A percentile compares a stretch with the other conserved stretches of the same genome.
These are phyloP conservation scores for Athelia sp. DNA, from an alignment of 1,284 basidiomycete genomes.

Conservation along the genomic window DNA sequence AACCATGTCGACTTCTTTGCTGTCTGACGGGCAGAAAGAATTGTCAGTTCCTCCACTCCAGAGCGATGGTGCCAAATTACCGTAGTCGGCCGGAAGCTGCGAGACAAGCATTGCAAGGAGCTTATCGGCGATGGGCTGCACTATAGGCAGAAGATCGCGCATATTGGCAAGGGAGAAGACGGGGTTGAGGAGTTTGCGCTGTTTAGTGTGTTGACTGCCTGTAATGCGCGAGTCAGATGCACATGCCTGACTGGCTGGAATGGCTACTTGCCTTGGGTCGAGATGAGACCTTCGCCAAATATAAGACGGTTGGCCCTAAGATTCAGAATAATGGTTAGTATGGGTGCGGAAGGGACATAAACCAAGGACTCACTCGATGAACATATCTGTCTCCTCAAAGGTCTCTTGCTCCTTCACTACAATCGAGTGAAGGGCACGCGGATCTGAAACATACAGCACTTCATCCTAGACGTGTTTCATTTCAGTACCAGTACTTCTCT, in stretches of 20 bases:
- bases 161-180: slow-evolving; percentile 44
- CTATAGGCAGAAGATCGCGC: slow-evolving; percentile 36
- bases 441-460: slow-evolving; percentile 13
- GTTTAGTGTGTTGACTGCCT: slow-evolving; percentile 46
- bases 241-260: not conserved
- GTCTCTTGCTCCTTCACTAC: slow-evolving; percentile 14
- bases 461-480: slow-evolving; percentile 3
- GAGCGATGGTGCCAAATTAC: not conserved
- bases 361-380: not conserved
- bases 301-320: not conserved
- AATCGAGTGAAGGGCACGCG: slow-evolving; percentile 11
- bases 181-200: slow-evolving; percentile 45
- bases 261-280: not conserved
- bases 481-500: no score
- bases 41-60: not conserved
- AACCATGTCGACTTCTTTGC: slow-evolving; percentile 26
- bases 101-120: slow-evolving; percentile 15
- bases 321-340: not conserved
- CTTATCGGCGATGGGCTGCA: slow-evolving; percentile 40
- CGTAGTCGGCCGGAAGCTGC: not conserved
- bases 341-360: not conserved
- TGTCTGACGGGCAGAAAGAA: not conserved
- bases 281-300: not conserved
- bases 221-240: not conserved
- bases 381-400: slow-evolving; percentile 10